Base-by-base conservation (phyloP, 768 basidiomycete genomes). In the Hysterangium stoloniferum region DNA sequence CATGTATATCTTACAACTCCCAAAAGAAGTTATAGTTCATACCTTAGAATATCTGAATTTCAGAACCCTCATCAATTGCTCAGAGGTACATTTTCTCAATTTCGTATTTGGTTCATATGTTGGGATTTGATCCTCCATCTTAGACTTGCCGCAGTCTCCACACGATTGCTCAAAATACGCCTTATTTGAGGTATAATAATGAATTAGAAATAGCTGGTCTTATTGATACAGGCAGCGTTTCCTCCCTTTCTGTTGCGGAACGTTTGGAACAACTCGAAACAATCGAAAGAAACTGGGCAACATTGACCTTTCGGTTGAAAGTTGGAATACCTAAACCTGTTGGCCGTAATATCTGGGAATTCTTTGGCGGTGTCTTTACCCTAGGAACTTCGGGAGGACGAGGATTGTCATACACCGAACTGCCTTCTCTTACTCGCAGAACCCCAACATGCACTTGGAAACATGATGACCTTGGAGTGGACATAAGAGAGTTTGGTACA, bases 401-500 rank as follows among this genome's bases (percentile, higher is more conserved):
- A 4, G 61, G 58, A 1, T 62, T 82, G 29, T 57, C 56, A 13
- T 79, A 80, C 57, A 62, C 63, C 48, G 70, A 70, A 44, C 68
- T 82, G 9, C 76, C 79, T 15, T 80, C 79, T 7, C 58, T 58
- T 24, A 61, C 66, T 42, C 73, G 77, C 20, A 65, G 60, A n/a
- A 77, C 81, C 52, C 57, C 71, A 45, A 67, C 71, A 42, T 65
- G 64, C 32, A 57, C 63, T 13, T 81, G 80, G 79, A 60, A 61
- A 4, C 52, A 76, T 15, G 59, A 65, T 19, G 57, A 61, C 8
- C 29, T 67, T 48, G 65, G 65, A 4, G 55, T 75, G 31, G 31
- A 53, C 13, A 57, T 80, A 11, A 71, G 75, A n/a, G 80, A 82
- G 56, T 80, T 81, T 55, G 70, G 69, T 6, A 73, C 86, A 68